Base-by-base conservation (phyloP, 768 basidiomycete species). In the Rhodosporidiobolus sp. region DNA sequence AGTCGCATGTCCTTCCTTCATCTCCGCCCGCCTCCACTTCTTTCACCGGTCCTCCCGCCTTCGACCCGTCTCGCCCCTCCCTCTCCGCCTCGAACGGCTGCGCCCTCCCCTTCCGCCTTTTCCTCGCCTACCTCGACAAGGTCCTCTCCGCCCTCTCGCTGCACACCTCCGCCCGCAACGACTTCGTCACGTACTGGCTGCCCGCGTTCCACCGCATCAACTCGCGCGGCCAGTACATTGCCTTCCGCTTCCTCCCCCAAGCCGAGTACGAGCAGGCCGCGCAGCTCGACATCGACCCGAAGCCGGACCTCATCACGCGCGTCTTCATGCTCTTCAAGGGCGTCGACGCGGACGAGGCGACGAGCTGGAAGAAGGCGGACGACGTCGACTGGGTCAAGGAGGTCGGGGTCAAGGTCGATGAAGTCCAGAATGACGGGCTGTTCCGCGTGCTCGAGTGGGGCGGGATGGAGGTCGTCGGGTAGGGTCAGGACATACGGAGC, bases 121-220 rank as follows among this genome's bases (percentile, higher is more conserved):
- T 83, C 12, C 79, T 83, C 6, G 67, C 69, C 1, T 84, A 85
- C 72, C 80, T 85, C 50, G 82, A 85, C 69, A 75, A 70, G 22
- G 77, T 77, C 10, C 76, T 83, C 22, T 45, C 28, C 14, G 73
- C 76, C 14, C 80, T 86, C 2, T 79, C 82, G 0, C 82, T 85
- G 10, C 81, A 85, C 68, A 82, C 79, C 1, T 82, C 84, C 64
- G 85, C 84, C 2, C 79, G 83, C 56, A 83, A 82, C 34, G 83
- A 83, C 11, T 85, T 86, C 77, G 83, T 86, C 72, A 85, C 84
- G 82, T 85, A 83, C 73, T 86, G 85, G 85, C 81, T 85, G 24
- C 84, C 84, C 0, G 77, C 79, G 16, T 73, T 86, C 50, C 72
- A 81, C 48, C 83, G 81, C 65, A 62, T 67, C 28, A n/a, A 35